Percentiles rank a stretch among this genome's conserved stretches.
phyloP scores from a whole-genome alignment of 2,329 filamentous ascomycete species.

The Aschersonia sp. region DNA sequence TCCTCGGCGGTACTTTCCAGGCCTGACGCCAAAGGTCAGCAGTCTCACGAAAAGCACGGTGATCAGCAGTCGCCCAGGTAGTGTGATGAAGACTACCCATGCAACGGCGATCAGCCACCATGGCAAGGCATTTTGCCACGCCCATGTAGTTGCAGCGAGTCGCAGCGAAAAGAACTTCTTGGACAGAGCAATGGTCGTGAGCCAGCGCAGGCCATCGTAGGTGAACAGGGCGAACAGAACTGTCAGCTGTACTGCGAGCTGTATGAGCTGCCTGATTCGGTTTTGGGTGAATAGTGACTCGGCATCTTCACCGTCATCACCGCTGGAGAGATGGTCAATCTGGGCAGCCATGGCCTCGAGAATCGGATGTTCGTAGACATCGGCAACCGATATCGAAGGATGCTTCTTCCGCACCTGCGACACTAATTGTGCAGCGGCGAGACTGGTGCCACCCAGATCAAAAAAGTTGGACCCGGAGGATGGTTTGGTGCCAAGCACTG shows the following conservation, averaged over 20 bases:
- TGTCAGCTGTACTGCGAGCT: slow-evolving; percentile 1
- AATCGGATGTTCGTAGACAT: slow-evolving; percentile 8
- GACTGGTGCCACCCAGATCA: slow-evolving; percentile 9
- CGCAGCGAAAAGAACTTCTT: slow-evolving; percentile 6
- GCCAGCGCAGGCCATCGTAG: slow-evolving; percentile 4
- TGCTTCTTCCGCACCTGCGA: slow-evolving; percentile 7
- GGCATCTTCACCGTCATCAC: not conserved
- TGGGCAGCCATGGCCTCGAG: slow-evolving; percentile 6
- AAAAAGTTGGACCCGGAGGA: slow-evolving; percentile 7
- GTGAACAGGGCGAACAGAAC: slow-evolving; percentile 5
- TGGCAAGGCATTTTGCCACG: slow-evolving; percentile 2
- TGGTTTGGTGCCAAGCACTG: slow-evolving; percentile 6
- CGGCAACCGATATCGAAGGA: slow-evolving; percentile 9
- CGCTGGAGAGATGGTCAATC: slow-evolving; percentile 6
- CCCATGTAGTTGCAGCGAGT: slow-evolving; percentile 4
- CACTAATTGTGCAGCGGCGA: slow-evolving; percentile 10
- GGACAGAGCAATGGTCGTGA: slow-evolving; percentile 2
- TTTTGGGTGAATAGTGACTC: not conserved
- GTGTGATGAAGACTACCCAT: slow-evolving; percentile 5
- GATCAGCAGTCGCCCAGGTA: slow-evolving; percentile 7
- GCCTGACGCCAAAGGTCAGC: slow-evolving; percentile 6
- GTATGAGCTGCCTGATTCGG: not conserved
- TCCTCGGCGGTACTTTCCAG: slow-evolving; percentile 7
- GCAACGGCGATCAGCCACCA: slow-evolving; percentile 6
- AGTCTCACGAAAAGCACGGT: slow-evolving; percentile 3